phyloP scores from a whole-genome alignment of 2,329 filamentous ascomycete species.

The Hypoxylon sp. region DNA sequence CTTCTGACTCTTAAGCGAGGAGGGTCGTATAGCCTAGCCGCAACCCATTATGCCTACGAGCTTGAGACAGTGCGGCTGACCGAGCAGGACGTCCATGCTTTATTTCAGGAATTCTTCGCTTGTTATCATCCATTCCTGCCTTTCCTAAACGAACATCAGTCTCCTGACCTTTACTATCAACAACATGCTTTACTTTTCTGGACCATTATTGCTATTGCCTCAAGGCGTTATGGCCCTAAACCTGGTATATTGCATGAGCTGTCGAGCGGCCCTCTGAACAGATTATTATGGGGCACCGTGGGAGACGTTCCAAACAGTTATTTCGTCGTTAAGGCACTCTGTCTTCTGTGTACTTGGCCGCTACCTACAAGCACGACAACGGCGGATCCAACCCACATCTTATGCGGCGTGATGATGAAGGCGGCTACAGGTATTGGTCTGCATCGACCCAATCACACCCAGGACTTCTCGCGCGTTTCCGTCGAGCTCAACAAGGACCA shows the following conservation, averaged over 20 bases:
- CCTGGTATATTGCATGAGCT: constrained; percentile 72
- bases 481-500: constrained; percentile 81
- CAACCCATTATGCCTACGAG: constrained; percentile 65
- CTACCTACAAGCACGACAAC: constrained; percentile 83
- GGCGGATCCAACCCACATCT: constrained; percentile 81
- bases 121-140: constrained; percentile 82
- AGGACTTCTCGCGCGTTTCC: constrained; percentile 81
- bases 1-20: constrained; percentile 72
- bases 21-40: constrained; percentile 66
- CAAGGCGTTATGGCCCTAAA: constrained; percentile 72
- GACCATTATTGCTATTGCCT: constrained; percentile 79
- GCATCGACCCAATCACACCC: constrained; percentile 81
- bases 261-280: constrained; percentile 70
- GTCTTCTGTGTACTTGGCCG: constrained; percentile 82
- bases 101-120: constrained; percentile 79
- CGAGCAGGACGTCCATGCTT: constrained; percentile 67
- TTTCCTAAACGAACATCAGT: constrained; percentile 72
- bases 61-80: constrained; percentile 71
- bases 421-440: constrained; percentile 84
- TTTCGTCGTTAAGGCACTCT: constrained; percentile 82
- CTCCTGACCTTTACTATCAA: constrained; percentile 77
- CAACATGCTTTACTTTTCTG: constrained; percentile 87
- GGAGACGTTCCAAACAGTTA: constrained; percentile 81
- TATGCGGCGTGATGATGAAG: constrained; percentile 87
- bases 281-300: constrained; percentile 79